Percentiles rank a stretch among this genome's conserved stretches.
phyloP scores from a whole-genome alignment of 2,329 filamentous ascomycete genomes.

The Aspergillus sp. region DNA sequence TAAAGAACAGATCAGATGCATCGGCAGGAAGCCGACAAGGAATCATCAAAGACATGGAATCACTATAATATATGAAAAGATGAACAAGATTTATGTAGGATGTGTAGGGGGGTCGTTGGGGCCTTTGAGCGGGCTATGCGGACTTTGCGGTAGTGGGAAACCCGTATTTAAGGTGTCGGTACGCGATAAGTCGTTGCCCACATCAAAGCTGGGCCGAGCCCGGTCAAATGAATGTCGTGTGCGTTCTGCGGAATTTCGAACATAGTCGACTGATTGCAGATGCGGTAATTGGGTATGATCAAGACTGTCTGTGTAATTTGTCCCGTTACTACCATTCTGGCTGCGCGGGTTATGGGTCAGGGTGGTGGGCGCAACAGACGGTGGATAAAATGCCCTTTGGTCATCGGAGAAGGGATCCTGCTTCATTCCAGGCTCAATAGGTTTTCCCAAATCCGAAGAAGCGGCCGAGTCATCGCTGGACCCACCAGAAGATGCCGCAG shows the following conservation, averaged over 20 bases:
- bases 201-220: constrained; percentile 77
- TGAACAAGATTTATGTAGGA: constrained; percentile 21
- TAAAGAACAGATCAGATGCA: constrained; percentile 18
- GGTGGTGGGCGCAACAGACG: constrained; percentile 73
- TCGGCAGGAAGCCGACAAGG: constrained; percentile 12
- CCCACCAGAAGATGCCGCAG: constrained; percentile 32
- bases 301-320: constrained; percentile 67
- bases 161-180: constrained; percentile 64
- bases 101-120: constrained; percentile 28
- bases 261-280: constrained; percentile 56
- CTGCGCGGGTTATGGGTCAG: constrained; percentile 76
- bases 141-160: constrained; percentile 21
- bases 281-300: constrained; percentile 47
- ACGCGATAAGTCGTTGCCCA: constrained; percentile 79
- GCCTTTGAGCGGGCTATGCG: constrained; percentile 28
- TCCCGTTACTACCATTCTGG: constrained; percentile 90
- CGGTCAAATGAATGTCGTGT: constrained; percentile 84
- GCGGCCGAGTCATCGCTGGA: constrained; percentile 36
- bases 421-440: constrained; percentile 53
- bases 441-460: constrained; percentile 39
- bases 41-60: constrained; percentile 22
- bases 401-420: constrained; percentile 74
- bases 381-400: constrained; percentile 86
- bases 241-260: constrained; percentile 75
- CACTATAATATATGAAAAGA: constrained; percentile 23